Conservation (phyloP, 441 rosid species). For the Eruca vesicaria region DNA sequence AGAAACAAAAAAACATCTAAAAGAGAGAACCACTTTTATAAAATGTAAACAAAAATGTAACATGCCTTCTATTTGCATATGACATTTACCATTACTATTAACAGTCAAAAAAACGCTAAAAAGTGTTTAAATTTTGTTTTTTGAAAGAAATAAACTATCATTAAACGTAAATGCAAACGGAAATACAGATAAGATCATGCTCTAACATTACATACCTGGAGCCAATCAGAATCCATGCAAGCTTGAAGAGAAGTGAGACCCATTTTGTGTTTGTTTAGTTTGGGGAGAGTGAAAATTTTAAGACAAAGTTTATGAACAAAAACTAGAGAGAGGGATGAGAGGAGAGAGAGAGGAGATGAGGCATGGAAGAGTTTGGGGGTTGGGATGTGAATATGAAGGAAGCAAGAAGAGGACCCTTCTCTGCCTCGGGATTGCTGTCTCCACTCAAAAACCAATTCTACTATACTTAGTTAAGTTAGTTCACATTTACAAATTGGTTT, state of each 20-base stretch:
- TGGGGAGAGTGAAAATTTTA: neutral
- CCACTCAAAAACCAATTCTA: slow-evolving; percentile 25
- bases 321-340: slow-evolving; percentile 6
- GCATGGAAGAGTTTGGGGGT: slow-evolving; percentile 29
- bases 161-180: neutral
- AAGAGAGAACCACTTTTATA: neutral
- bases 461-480: slow-evolving; percentile 10
- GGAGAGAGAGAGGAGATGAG: slow-evolving; percentile 17
- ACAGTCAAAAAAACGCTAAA: neutral
- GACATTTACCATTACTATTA: neutral
- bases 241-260: slow-evolving; percentile 76
- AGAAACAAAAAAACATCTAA: neutral
- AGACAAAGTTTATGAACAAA: slow-evolving; percentile 10
- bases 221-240: slow-evolving; percentile 96
- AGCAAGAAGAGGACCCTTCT: slow-evolving; percentile 50
- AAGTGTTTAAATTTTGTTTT: neutral
- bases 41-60: neutral
- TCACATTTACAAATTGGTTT: slow-evolving; percentile 17
- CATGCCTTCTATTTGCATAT: neutral
- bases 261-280: slow-evolving; percentile 36
- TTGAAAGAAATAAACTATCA: neutral
- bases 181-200: slow-evolving; percentile 6
- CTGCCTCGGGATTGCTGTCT: slow-evolving; percentile 37
- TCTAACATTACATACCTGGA: slow-evolving; percentile 48
- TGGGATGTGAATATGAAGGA: slow-evolving; percentile 72